Conservation (phyloP, 2,329 filamentous ascomycete species). For the Aureobasidium sp. region DNA sequence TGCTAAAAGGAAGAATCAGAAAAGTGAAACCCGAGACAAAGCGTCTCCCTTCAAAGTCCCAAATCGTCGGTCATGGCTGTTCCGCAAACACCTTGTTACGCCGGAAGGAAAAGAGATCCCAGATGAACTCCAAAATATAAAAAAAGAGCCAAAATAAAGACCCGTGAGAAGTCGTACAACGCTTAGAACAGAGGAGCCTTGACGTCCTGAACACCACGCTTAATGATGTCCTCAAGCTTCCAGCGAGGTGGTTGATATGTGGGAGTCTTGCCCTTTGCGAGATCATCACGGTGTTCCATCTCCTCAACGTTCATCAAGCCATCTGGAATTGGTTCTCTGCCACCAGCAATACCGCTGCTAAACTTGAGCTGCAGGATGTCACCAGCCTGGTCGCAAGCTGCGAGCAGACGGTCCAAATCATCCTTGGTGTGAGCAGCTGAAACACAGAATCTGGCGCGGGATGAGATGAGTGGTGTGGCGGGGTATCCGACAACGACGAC, state of each 20-base stretch:
- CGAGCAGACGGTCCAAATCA: conserved; percentile 81
- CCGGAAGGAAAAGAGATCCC: not conserved
- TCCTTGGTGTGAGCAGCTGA: conserved; percentile 97
- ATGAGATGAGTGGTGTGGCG: conserved; percentile 89
- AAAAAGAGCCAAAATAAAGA: not conserved
- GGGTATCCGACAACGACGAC: conserved; percentile 97
- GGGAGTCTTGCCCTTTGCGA: conserved; percentile 42
- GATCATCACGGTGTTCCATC: conserved; percentile 50
- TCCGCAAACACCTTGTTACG: conserved; percentile 13
- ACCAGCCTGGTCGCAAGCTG: conserved; percentile 86
- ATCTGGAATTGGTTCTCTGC: conserved; percentile 67
- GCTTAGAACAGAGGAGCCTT: conserved; percentile 52
- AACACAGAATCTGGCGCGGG: conserved; percentile 90
- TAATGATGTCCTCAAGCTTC: conserved; percentile 68
- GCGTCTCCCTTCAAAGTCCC: conserved; percentile 1
- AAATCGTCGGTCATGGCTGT: conserved; percentile 13
- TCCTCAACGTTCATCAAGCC: conserved; percentile 66
- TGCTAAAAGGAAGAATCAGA: conserved; percentile 3
- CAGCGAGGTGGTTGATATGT: conserved; percentile 65
- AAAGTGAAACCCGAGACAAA: not conserved
- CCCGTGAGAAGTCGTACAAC: not conserved
- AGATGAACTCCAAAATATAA: not conserved
- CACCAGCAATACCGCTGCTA: conserved; percentile 90
- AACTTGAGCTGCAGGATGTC: conserved; percentile 93
- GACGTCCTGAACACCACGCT: conserved; percentile 65